Conservation (phyloP, 345 rosid species). For the Aurinia saxatilis region DNA sequence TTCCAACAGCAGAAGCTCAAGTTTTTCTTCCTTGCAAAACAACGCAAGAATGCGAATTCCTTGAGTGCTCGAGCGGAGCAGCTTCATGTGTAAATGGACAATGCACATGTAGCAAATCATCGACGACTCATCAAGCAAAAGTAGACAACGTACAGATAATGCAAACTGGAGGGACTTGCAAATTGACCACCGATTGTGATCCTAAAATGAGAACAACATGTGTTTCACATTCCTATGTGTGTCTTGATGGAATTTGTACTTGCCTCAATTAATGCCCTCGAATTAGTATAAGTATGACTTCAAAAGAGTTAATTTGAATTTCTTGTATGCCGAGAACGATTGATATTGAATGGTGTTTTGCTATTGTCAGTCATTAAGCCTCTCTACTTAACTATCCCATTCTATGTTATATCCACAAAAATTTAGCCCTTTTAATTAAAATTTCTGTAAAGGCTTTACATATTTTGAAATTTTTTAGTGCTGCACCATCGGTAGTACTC, state of each 20-base stretch:
- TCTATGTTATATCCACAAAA: too few relatives aligned
- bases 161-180: not conserved
- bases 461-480: too few relatives aligned
- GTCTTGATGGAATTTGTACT: not conserved
- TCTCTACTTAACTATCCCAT: too few relatives aligned
- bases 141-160: not conserved
- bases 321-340: too few relatives aligned
- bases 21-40: not conserved
- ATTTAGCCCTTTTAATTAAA: too few relatives aligned
- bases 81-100: not conserved
- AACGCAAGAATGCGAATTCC: not conserved
- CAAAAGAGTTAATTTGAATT: too few relatives aligned
- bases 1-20: constrained; percentile 5
- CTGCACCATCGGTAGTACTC: too few relatives aligned
- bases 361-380: too few relatives aligned
- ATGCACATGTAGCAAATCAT: not conserved
- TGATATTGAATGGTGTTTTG: too few relatives aligned
- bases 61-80: not conserved
- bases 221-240: not conserved
- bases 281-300: not conserved
- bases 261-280: not conserved
- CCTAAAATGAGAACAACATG: not conserved
- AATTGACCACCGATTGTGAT: constrained; percentile 6
- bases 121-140: not conserved
- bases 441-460: too few relatives aligned